Percentiles rank a stretch among this genome's conserved stretches.
Conservation (phyloP, 1,284 basidiomycete species). For the Tilletia walkeri region DNA sequence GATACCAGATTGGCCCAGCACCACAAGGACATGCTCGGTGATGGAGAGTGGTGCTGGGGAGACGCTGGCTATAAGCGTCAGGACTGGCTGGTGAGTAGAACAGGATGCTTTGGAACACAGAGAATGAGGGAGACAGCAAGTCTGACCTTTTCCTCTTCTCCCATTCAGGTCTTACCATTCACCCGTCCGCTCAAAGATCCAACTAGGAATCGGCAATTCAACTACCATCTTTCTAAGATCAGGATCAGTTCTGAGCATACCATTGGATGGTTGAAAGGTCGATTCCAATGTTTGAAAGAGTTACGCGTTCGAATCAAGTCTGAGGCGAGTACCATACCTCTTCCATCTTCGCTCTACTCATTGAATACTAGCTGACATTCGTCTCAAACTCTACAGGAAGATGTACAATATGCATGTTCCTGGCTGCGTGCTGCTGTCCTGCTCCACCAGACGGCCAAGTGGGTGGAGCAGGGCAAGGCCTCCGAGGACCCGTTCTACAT, state of each 20-base stretch:
- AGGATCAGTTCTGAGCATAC: conserved; percentile 3
- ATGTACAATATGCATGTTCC: neutral
- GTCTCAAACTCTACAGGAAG: neutral
- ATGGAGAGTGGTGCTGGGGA: conserved; percentile 13
- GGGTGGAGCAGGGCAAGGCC: neutral
- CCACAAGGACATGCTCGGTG: neutral
- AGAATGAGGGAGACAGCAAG: no score
- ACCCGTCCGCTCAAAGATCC: neutral
- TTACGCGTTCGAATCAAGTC: neutral
- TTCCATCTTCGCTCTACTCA: neutral
- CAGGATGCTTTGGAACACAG: no score
- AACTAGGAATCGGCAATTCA: neutral
- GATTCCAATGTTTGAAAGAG: neutral
- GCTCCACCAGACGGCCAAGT: conserved; percentile 5
- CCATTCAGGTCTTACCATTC: neutral
- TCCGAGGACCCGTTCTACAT: neutral
- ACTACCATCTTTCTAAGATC: conserved; percentile 2
- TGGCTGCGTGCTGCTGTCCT: neutral
- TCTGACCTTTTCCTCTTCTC: neutral
- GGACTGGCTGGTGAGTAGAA: conserved; percentile 4
- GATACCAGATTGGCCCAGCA: neutral
- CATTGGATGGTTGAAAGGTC: conserved; percentile 6
- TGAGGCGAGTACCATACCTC: neutral
- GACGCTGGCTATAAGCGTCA: conserved; percentile 4
- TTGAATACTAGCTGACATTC: neutral